Conservation (phyloP, 495 filamentous ascomycete genomes). For the Trichoderma orchidacearum region DNA sequence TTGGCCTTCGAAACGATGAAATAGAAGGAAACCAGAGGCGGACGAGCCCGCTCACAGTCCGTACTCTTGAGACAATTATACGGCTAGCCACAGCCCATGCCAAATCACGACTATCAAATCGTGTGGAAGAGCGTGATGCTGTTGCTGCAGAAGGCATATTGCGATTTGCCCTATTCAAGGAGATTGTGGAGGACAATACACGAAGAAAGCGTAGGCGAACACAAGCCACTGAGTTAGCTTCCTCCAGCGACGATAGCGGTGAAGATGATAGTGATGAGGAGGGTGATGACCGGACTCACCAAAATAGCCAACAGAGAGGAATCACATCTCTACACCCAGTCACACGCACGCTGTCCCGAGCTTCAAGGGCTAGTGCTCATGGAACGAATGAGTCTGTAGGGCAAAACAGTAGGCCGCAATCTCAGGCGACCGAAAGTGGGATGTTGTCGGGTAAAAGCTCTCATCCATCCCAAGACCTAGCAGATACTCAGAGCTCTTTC, state of each 20-base stretch:
- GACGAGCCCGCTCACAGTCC: constrained; percentile 89
- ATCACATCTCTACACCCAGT: constrained; percentile 4
- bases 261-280: constrained; percentile 22
- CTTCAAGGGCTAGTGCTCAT: neutral
- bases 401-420: neutral
- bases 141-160: constrained; percentile 80
- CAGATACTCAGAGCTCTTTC: constrained; percentile 29
- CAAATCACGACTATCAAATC: constrained; percentile 78
- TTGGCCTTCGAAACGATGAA: constrained; percentile 88
- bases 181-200: constrained; percentile 80
- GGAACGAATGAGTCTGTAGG: neutral
- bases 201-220: constrained; percentile 56
- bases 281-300: constrained; percentile 8
- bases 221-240: constrained; percentile 20
- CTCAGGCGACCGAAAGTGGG: constrained; percentile 1
- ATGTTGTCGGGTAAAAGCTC: constrained; percentile 1
- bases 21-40: constrained; percentile 86
- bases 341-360: constrained; percentile 1
- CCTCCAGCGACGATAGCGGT: constrained; percentile 20
- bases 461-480: constrained; percentile 17
- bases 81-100: constrained; percentile 94
- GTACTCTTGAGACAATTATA: constrained; percentile 94
- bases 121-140: constrained; percentile 89
- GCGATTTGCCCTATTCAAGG: constrained; percentile 95
- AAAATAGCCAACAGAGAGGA: neutral